Conservation (phyloP, 495 filamentous ascomycete species). For the Mycothermus thermophilus region DNA sequence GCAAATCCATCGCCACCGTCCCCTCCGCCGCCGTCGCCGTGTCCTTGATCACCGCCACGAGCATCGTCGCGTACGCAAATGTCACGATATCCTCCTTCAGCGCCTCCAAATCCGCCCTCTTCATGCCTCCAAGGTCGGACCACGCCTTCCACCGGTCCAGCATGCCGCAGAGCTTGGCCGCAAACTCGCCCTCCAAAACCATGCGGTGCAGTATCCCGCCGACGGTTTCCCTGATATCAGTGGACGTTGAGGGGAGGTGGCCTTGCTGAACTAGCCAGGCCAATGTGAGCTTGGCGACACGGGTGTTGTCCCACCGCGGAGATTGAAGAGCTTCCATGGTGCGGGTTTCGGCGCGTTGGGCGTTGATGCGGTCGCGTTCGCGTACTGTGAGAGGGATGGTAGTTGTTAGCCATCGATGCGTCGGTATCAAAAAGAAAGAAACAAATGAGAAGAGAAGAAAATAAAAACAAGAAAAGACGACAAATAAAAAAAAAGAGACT, state of each 20-base stretch:
- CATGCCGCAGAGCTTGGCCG: conserved; percentile 31
- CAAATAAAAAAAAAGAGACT: conserved; percentile 7
- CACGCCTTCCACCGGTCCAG: conserved; percentile 45
- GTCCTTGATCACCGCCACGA: conserved; percentile 38
- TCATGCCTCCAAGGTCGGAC: conserved; percentile 45
- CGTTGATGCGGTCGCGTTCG: conserved; percentile 20
- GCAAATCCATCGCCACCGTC: conserved; percentile 43
- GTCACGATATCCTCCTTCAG: conserved; percentile 29
- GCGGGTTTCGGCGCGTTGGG: conserved; percentile 30
- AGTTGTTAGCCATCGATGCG: not conserved
- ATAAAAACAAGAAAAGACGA: not conserved
- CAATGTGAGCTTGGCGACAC: conserved; percentile 37
- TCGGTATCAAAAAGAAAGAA: not conserved
- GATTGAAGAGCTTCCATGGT: conserved; percentile 42
- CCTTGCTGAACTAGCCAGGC: conserved; percentile 30
- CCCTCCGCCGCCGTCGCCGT: conserved; percentile 34
- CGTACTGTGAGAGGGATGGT: conserved; percentile 15
- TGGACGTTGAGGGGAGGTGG: conserved; percentile 3
- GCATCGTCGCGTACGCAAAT: conserved; percentile 40
- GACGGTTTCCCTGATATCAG: conserved; percentile 25
- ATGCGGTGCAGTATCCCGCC: conserved; percentile 40
- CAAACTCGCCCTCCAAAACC: conserved; percentile 36
- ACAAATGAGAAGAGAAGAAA: not conserved
- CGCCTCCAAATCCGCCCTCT: conserved; percentile 33
- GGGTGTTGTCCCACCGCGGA: conserved; percentile 38